Evolutionary conservation across 2,329 filamentous ascomycete genomes (phyloP), one percentile per base, ranked within the genome.

Genomic region (Microcyclosporella mali): DNA sequence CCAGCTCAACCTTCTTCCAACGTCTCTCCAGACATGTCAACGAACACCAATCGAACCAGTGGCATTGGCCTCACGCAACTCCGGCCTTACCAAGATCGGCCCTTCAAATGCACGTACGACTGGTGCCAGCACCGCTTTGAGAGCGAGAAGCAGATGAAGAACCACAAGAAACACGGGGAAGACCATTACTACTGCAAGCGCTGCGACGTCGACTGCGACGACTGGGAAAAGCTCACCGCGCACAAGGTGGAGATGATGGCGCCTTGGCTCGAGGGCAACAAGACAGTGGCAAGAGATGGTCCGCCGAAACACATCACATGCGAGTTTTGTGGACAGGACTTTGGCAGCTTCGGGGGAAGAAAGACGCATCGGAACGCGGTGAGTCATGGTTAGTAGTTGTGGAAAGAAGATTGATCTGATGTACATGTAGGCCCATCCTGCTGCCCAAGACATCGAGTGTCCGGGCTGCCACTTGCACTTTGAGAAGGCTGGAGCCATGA

Each of bases 271-370:
- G 53, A 53, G 16, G 47, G 45, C 8, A 55, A 50, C 10, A 46
- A 40, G 36, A 47, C 47, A 21, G 17, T 30, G 8, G 42, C 43
- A 1, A 36, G 33, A n/a, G 53, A 52, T 31, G 55, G 53, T 14
- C 45, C 46, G 64, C 60, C 53, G 37, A 34, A 55, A 55, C 71
- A 77, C 47, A 71, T 75, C 34, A 70, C 69, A 38, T 82, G 78
- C 56, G 71, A 74, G 10, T 65, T 78, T 32, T 81, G 78, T 40
- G 74, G 72, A 10, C 57, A 69, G 7, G 75, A 80, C 32, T 80
- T 78, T 60, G 70, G 71, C 47, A 75, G 69, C 19, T 63, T 69
- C 2, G 67, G 66, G 16, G 78, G 75, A 1, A 65, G 74, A 9
- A 69, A 72, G 40, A 54, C 54, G 15, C 78, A 82, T 49, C 67